Evolutionary conservation across 1,139 yeast genomes (phyloP).

Genomic region (Hansenula anomala): DNA sequence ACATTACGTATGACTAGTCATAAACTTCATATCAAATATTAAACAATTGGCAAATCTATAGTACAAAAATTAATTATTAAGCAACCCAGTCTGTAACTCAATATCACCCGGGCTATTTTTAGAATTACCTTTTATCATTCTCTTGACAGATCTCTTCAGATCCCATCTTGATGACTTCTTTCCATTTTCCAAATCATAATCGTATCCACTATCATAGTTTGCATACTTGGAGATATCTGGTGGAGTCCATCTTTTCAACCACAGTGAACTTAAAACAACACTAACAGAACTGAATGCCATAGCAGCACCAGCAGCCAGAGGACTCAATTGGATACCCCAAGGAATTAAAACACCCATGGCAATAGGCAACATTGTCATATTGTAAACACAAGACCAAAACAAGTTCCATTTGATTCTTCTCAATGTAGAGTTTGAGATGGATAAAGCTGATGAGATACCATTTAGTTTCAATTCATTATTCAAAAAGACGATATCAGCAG

Average conservation of each 20-base stretch:
- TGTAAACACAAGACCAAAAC: conserved; percentile 82
- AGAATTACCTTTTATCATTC: conserved; percentile 5
- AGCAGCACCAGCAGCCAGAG: conserved; percentile 88
- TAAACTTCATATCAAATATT: not conserved
- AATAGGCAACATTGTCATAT: conserved; percentile 83
- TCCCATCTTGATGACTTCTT: conserved; percentile 11
- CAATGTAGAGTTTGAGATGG: conserved; percentile 68
- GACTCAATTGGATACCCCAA: conserved; percentile 70
- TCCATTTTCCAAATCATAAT: conserved; percentile 13
- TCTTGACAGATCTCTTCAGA: conserved; percentile 9
- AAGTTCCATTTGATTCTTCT: conserved; percentile 74
- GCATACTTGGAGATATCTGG: conserved; percentile 24
- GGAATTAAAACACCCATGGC: conserved; percentile 92
- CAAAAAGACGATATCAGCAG: conserved; percentile 87
- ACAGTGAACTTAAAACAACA: conserved; percentile 77
- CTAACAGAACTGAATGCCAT: conserved; percentile 93
- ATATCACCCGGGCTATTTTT: conserved; percentile 9
- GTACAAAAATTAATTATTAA: not conserved
- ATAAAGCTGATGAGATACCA: conserved; percentile 71
- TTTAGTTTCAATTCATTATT: conserved; percentile 32
- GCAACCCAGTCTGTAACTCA: conserved; percentile 16
- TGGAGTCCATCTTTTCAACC: conserved; percentile 60
- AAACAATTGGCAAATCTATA: not conserved
- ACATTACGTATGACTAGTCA: not conserved
- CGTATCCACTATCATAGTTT: conserved; percentile 2